A percentile compares a stretch with the other conserved stretches of the same genome.
These are phyloP conservation scores for Neurospora sp. DNA, from an alignment of 495 filamentous ascomycete genomes.

Conservation along the genomic window DNA sequence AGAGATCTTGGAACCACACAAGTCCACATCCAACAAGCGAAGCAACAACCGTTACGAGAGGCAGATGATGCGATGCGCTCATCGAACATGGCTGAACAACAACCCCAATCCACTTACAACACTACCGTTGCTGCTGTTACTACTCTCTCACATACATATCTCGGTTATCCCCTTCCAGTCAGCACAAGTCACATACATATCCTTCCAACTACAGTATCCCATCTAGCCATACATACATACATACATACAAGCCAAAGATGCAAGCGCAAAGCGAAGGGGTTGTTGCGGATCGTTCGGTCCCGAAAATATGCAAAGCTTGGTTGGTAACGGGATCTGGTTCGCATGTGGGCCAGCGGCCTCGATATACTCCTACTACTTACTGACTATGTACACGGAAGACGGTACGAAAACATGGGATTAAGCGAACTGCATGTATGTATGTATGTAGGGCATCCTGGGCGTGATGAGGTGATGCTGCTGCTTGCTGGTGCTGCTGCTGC, in stretches of 20 bases:
- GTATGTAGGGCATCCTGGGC: not conserved
- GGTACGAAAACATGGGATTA: not conserved
- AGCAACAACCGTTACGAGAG: not conserved
- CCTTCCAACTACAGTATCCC: not conserved
- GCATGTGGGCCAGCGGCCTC: not conserved
- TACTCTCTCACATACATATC: not conserved
- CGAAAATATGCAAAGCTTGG: not conserved
- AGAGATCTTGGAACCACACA: not conserved
- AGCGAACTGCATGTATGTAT: not conserved
- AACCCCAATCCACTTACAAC: not conserved
- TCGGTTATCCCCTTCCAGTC: not conserved
- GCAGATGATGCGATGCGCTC: not conserved
- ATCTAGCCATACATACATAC: not conserved
- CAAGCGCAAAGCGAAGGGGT: not conserved
- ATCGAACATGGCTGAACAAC: not conserved
- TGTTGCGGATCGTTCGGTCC: not conserved
- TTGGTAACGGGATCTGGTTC: not conserved
- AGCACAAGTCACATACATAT: not conserved
- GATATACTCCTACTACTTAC: not conserved
- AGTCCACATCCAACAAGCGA: not conserved
- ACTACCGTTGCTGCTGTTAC: not conserved
- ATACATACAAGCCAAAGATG: not conserved
- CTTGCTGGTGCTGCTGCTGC: not conserved
- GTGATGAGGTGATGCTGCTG: not conserved
- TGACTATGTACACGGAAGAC: not conserved